Conservation (phyloP, 2,329 filamentous ascomycete species). For the Botryotinia convoluta region DNA sequence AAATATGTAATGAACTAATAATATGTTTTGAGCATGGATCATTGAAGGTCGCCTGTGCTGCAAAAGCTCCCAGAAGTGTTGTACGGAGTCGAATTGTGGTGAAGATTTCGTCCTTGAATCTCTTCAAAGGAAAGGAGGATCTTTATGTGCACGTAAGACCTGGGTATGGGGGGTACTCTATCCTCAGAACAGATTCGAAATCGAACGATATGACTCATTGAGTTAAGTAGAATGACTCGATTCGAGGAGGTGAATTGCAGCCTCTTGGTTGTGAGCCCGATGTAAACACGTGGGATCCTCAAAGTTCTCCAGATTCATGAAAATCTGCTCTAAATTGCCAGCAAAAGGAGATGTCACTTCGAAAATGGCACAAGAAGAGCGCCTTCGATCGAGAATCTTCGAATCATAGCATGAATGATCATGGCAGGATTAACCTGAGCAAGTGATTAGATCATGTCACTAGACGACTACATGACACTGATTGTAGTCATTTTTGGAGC, state of each 20-base stretch:
- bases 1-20: background rate
- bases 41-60: background rate
- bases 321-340: background rate
- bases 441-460: background rate
- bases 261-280: background rate
- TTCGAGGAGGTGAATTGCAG: background rate
- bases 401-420: background rate
- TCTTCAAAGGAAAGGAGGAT: background rate
- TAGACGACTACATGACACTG: background rate
- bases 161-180: background rate
- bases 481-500: background rate
- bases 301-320: background rate
- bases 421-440: too few species aligned
- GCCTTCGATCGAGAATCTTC: fast-evolving
- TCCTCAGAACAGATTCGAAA: background rate
- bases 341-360: background rate
- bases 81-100: background rate
- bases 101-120: background rate
- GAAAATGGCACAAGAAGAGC: background rate
- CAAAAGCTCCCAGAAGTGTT: background rate
- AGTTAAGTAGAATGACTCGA: background rate
- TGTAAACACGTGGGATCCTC: background rate
- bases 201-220: background rate
- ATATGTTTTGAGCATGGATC: background rate
- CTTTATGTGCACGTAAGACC: background rate